These are phyloP conservation scores for Cladosporium sp. DNA, from an alignment of 2,329 filamentous ascomycete species.

Conservation along the genomic window DNA sequence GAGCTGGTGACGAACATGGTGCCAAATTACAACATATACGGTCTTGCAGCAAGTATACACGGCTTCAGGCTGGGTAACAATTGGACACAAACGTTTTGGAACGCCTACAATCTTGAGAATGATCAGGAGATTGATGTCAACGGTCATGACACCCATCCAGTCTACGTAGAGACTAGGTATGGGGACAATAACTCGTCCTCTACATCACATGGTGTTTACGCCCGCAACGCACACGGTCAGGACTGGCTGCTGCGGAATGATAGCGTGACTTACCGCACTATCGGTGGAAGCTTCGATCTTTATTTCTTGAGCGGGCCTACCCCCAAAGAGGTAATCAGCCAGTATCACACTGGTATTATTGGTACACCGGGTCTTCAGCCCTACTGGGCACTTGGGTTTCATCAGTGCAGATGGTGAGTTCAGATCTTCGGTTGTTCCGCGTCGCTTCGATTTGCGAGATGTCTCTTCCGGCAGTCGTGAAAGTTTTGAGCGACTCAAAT, in stretches of 20 bases:
- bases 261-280: conserved; percentile 27
- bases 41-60: conserved; percentile 28
- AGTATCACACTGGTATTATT: conserved; percentile 24
- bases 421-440: background rate
- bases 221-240: conserved; percentile 30
- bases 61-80: conserved; percentile 29
- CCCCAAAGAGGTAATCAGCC: conserved; percentile 21
- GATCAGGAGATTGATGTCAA: conserved; percentile 26
- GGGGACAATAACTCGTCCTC: conserved; percentile 14
- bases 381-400: conserved; percentile 27
- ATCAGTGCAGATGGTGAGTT: conserved; percentile 22
- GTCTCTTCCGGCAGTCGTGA: too few relatives aligned
- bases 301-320: conserved; percentile 23
- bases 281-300: conserved; percentile 27
- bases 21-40: conserved; percentile 30
- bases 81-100: conserved; percentile 31
- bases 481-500: too few relatives aligned
- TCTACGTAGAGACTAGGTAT: conserved; percentile 33
- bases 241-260: conserved; percentile 28
- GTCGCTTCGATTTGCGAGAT: too few relatives aligned
- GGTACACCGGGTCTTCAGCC: conserved; percentile 22
- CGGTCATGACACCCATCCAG: conserved; percentile 28
- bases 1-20: conserved; percentile 28
- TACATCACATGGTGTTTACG: conserved; percentile 30
- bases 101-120: conserved; percentile 27